Percentiles rank a stretch among this genome's conserved stretches.
Evolutionary conservation across 2,329 filamentous ascomycete species (phyloP).

Genomic region (Aspergillus caelatus): DNA sequence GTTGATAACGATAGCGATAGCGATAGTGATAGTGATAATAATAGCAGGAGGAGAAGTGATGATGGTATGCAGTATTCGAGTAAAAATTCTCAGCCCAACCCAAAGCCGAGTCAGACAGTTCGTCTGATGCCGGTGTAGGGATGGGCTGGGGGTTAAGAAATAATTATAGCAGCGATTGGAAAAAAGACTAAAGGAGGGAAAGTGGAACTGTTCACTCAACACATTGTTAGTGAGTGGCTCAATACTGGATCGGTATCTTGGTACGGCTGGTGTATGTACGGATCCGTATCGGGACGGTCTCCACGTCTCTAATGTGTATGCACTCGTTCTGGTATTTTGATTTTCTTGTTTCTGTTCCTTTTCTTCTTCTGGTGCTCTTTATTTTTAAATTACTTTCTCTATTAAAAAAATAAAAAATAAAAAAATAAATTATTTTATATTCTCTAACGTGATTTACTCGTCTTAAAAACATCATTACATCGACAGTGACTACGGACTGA

Average conservation of each 20-base stretch:
- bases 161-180: conserved; percentile 16
- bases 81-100: conserved; percentile 11
- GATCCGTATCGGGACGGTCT: neutral
- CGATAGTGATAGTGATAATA: conserved; percentile 1
- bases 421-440: too few relatives aligned
- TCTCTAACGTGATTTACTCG: neutral
- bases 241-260: conserved; percentile 5
- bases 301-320: too few relatives aligned
- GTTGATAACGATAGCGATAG: conserved; percentile 4
- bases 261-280: neutral
- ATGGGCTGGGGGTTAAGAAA: conserved; percentile 14
- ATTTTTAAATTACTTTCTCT: too few relatives aligned
- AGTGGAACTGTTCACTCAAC: conserved; percentile 9
- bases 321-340: neutral
- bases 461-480: neutral
- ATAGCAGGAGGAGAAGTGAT: neutral
- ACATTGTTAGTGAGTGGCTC: conserved; percentile 3
- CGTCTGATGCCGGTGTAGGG: conserved; percentile 17
- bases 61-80: conserved; percentile 1
- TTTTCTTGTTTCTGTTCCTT: neutral
- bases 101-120: conserved; percentile 17
- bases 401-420: too few relatives aligned
- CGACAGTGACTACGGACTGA: neutral
- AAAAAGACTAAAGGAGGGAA: conserved; percentile 15
- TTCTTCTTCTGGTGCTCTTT: neutral